Evolutionary conservation across 2,329 filamentous ascomycete species (phyloP), one percentile per base, ranked within the genome.

Genomic region (Chaetomium sp.): DNA sequence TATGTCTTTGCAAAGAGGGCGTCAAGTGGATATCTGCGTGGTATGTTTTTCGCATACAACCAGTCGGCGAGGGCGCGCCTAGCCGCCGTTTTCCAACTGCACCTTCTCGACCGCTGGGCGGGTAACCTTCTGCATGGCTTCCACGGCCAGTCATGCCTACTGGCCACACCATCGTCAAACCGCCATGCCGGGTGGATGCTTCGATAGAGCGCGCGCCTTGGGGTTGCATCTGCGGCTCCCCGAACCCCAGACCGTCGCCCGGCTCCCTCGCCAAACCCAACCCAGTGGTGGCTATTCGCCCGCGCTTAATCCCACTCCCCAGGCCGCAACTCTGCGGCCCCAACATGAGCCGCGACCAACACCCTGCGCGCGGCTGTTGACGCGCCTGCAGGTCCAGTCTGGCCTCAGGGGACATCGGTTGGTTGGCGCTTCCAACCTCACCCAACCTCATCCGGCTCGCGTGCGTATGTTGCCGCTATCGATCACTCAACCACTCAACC

Each of bases 311-410:
- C 47, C 54, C 42, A 27, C 19, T 27, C 19, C 19, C 11, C 45
- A n/a, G 51, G 51, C 57, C 53, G 52, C 52, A 55, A 14, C 47
- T 42, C 27, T 11, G 11, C 34, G 43, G 9, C 52, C 52, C 38
- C 40, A 33, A 14, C 40, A 27, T 36, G 32, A 47, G 37, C 42
- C 37, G 38, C 52, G 27, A 55, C 58, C 53, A 59, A 54, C 56
- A 56, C 55, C 32, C 45, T 36, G 52, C 56, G 57, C 61, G 63
- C 63, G 63, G 59, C 59, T 64, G 58, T 61, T 52, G 53, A 64
- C 56, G 62, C 63, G 62, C 60, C 61, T 64, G 56, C 54, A 44
- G 51, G 50, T 44, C 52, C 36, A 35, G 45, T 4, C 12, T 36
- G 35, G 19, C 14, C 47, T n/a, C 40, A 36, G 34, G 34, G 34